Percentiles rank a stretch among this genome's conserved stretches.
Conservation (phyloP, 306 rosid species). For the Rubus parviflorus region DNA sequence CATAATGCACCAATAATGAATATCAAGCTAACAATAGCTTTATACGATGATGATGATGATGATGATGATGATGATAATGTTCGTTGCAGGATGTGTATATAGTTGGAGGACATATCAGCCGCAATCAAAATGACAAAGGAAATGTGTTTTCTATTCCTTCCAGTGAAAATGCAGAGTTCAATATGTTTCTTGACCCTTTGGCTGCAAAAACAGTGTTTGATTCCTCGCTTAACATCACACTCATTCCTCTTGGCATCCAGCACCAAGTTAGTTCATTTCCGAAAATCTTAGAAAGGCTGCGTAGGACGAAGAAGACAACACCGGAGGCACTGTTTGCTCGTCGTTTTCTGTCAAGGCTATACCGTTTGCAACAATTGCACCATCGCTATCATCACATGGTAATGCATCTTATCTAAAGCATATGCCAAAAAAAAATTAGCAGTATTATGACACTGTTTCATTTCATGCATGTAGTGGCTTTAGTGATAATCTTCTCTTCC, state of each 20-base stretch:
- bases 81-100: constrained; percentile 67
- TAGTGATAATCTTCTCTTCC: not conserved
- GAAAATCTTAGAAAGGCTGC: constrained; percentile 27
- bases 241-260: constrained; percentile 71
- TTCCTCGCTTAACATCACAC: constrained; percentile 60
- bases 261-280: constrained; percentile 52
- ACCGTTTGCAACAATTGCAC: constrained; percentile 45
- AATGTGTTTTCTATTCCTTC: constrained; percentile 73
- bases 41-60: not conserved
- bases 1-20: not conserved
- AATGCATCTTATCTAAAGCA: constrained; percentile 10
- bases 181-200: constrained; percentile 81
- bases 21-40: constrained; percentile 5
- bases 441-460: not conserved
- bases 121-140: constrained; percentile 50
- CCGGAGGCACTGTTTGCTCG: constrained; percentile 58
- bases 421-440: not conserved
- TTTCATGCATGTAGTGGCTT: not conserved
- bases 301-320: constrained; percentile 43
- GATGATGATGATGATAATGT: not conserved
- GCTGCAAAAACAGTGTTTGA: constrained; percentile 70
- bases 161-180: constrained; percentile 76
- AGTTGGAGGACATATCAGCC: constrained; percentile 76
- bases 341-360: constrained; percentile 49
- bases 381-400: constrained; percentile 77